phyloP scores from a whole-genome alignment of 805 yeast genomes.

The Komagataella populi region DNA sequence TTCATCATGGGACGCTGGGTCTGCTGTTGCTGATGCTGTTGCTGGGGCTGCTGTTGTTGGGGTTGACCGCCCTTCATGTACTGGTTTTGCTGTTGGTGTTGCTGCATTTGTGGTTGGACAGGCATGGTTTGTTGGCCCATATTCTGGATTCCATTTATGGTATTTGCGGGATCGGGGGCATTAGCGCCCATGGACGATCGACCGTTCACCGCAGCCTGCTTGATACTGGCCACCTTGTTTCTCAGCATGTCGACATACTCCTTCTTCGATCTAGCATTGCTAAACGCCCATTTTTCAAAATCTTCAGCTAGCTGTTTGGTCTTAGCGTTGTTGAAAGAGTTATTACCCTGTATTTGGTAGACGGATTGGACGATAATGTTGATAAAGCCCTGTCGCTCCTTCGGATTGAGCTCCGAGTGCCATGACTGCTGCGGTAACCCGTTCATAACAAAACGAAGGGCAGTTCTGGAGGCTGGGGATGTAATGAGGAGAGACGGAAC shows the following conservation, averaged over 20 bases:
- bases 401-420: slow-evolving; percentile 12
- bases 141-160: slow-evolving; percentile 8
- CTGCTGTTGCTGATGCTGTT: slow-evolving; percentile 14
- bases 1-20: slow-evolving; percentile 7
- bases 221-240: slow-evolving; percentile 21
- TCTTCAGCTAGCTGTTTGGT: slow-evolving; percentile 50
- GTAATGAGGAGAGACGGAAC: neutral
- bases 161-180: slow-evolving; percentile 5
- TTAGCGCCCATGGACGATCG: slow-evolving; percentile 13
- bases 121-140: slow-evolving; percentile 11
- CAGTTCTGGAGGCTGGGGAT: neutral
- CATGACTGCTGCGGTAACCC: neutral
- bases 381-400: slow-evolving; percentile 19
- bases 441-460: neutral
- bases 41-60: slow-evolving; percentile 11
- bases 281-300: slow-evolving; percentile 53
- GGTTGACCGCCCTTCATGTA: slow-evolving; percentile 1
- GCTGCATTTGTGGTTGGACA: slow-evolving; percentile 11
- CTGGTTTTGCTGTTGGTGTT: slow-evolving; percentile 11
- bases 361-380: slow-evolving; percentile 16
- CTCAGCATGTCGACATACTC: slow-evolving; percentile 40
- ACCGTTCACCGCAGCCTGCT: slow-evolving; percentile 26
- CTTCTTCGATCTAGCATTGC: slow-evolving; percentile 40
- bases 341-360: slow-evolving; percentile 19
- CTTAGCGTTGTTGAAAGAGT: slow-evolving; percentile 17